Conservation (phyloP, 2,329 filamentous ascomycete species). For the Epichloe bromicola region DNA sequence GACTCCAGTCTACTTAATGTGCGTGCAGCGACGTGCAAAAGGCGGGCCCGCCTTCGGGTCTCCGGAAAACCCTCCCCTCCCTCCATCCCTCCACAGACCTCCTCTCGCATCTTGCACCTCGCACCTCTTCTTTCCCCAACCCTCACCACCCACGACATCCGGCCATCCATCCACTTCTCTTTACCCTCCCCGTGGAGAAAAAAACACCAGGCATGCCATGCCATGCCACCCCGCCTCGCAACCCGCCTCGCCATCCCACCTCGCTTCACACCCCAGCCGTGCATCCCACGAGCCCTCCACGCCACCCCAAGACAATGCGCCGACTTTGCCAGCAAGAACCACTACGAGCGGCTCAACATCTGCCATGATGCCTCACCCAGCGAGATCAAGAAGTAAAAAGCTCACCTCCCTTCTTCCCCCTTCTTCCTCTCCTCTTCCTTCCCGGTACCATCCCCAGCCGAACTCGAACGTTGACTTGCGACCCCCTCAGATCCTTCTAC, state of each 20-base stretch:
- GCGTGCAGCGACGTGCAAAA: too few species aligned
- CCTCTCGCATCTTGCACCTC: too few species aligned
- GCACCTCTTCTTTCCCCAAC: too few species aligned
- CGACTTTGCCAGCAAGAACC: slow-evolving; percentile 32
- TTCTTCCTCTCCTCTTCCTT: background rate
- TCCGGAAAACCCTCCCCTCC: too few species aligned
- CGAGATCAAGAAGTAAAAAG: slow-evolving; percentile 72
- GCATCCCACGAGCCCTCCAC: slow-evolving; percentile 14
- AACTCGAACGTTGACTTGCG: background rate
- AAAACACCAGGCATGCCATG: slow-evolving; percentile 42
- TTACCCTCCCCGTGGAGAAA: background rate
- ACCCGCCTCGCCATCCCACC: slow-evolving; percentile 2
- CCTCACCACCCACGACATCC: too few species aligned
- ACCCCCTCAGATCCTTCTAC: slow-evolving; percentile 58
- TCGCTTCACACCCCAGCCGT: slow-evolving; percentile 6
- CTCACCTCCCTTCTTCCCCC: background rate
- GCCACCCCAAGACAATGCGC: slow-evolving; percentile 4
- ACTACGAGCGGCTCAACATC: slow-evolving; percentile 77
- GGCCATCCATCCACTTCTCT: too few species aligned
- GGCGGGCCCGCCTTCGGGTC: too few species aligned
- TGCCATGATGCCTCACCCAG: slow-evolving; percentile 51
- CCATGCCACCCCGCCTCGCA: slow-evolving; percentile 21
- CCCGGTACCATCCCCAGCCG: too few species aligned
- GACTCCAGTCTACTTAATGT: too few species aligned
- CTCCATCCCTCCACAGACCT: too few species aligned